Base-by-base conservation (phyloP, 495 filamentous ascomycete species). In the Hypoxylon subgilvum region DNA sequence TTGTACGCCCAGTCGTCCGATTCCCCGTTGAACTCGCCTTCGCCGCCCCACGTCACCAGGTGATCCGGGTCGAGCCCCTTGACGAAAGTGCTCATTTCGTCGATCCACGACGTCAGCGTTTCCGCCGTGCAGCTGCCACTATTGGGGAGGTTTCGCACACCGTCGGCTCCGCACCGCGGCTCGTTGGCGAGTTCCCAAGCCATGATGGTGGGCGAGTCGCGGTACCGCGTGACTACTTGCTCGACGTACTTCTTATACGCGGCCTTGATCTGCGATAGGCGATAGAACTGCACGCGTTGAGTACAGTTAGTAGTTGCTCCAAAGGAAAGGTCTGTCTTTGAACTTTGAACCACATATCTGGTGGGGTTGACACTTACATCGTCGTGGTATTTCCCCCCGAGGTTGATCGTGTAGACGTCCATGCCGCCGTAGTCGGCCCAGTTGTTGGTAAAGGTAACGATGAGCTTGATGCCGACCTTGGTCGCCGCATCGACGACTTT, bases 151-250 rank as follows among this genome's bases (percentile, higher is more conserved):
- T 74, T 75, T 61, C 72, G 71, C 19, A 52, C 39, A 2, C 54
- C 58, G 36, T 73, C 72, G 14, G 78, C 84, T 13, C 79, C 78
- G 76, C 87, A 89, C 50, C 86, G 79, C 7, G 86, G 83, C 74
- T 90, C 88, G 66, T 91, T 91, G 14, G 76, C 81, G 5, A 90
- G 73, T 62, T 90, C 86, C 88, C 88, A 91, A 0, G 84, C 81
- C 63, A 90, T 86, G 52, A 90, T 77, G 1, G 87, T 83, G 0
- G 76, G 47, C 2, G 79, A 83, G 30, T 65, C 72, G 16, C 63
- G 72, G 69, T 89, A 89, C 7, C 86, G 81, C 25, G 69, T 71
- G 1, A 91, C 76, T 8, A 90, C 79, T 8, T 84, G 75, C 31
- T 80, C 69, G 69, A 90, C 79, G 72, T 89, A 90, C 7, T 68